Evolutionary conservation across 2,329 filamentous ascomycete genomes (phyloP).

Genomic region (Diaporthe citri): DNA sequence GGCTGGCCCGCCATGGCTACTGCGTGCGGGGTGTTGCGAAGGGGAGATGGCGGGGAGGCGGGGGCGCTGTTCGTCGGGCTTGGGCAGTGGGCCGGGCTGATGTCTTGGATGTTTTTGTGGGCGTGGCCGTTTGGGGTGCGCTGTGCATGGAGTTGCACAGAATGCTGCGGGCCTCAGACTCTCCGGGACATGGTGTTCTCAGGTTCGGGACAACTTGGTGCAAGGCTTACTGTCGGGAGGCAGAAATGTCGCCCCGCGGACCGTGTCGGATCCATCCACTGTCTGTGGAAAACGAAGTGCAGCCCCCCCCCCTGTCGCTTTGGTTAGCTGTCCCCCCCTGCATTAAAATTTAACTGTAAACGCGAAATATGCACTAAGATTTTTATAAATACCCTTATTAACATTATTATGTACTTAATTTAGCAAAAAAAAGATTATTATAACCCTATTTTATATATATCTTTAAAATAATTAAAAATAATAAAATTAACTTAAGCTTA

Average conservation of each 20-base stretch:
- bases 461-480: neutral
- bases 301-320: too few relatives aligned
- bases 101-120: neutral
- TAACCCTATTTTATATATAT: neutral
- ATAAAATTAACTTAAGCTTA: neutral
- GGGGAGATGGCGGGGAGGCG: neutral
- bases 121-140: neutral
- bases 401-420: too few relatives aligned
- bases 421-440: neutral
- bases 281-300: too few relatives aligned
- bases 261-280: too few relatives aligned
- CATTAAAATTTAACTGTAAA: too few relatives aligned
- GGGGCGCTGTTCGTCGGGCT: neutral
- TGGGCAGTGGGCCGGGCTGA: neutral
- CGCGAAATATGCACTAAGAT: too few relatives aligned
- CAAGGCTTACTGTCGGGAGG: neutral
- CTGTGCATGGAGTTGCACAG: neutral
- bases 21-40: neutral
- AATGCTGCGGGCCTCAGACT: neutral
- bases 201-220: neutral
- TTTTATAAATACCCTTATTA: too few relatives aligned
- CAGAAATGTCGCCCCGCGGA: constrained; percentile 14
- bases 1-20: neutral
- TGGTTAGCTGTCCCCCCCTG: too few relatives aligned
- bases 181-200: neutral